These are phyloP conservation scores for Hyparrhenia diplandra DNA, from an alignment of 176 grass and related monocot species.

Conservation along the genomic window DNA sequence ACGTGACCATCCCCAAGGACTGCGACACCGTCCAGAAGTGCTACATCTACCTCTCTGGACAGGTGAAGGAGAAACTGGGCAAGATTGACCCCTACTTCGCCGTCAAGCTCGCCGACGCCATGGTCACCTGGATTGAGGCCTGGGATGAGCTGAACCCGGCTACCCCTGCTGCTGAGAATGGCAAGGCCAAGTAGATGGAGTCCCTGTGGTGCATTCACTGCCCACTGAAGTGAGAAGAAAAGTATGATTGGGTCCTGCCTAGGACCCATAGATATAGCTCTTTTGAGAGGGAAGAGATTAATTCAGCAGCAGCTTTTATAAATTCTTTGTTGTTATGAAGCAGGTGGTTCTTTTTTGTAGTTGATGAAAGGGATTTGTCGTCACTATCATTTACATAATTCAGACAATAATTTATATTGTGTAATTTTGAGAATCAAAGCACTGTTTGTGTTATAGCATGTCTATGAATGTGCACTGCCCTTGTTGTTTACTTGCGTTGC, in stretches of 20 bases:
- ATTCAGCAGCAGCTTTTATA: conserved; percentile 46
- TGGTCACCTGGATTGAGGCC: conserved; percentile 93
- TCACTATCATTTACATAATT: conserved; percentile 45
- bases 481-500: neutral
- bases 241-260: conserved; percentile 29
- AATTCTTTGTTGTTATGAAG: conserved; percentile 32
- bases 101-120: conserved; percentile 78
- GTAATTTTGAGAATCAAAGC: conserved; percentile 41
- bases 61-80: conserved; percentile 72
- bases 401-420: conserved; percentile 38
- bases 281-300: conserved; percentile 49
- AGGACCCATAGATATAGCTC: conserved; percentile 47
- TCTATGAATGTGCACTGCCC: neutral
- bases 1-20: conserved; percentile 62
- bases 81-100: conserved; percentile 59
- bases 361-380: conserved; percentile 40
- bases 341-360: conserved; percentile 51
- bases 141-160: conserved; percentile 85
- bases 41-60: conserved; percentile 64
- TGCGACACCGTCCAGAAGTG: conserved; percentile 83
- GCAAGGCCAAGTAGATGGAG: conserved; percentile 44
- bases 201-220: neutral
- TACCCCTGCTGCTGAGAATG: conserved; percentile 20
- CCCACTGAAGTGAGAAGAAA: conserved; percentile 15
- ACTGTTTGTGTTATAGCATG: conserved; percentile 9